Base-by-base conservation (phyloP, 1,284 basidiomycete species). In the Ustilago hordei region DNA sequence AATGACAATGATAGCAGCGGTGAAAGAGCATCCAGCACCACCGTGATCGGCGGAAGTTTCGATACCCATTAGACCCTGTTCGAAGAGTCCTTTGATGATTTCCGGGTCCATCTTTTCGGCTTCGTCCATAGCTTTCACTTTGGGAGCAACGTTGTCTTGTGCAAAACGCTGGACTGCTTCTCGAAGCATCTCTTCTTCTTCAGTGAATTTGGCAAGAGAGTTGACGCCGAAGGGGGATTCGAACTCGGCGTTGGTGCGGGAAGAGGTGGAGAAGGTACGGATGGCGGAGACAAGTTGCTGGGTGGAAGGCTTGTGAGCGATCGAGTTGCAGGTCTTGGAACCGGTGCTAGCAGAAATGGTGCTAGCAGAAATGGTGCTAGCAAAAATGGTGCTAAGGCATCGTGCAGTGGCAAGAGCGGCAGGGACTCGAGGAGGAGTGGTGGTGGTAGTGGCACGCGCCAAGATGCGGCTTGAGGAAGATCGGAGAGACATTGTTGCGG, bases 21-120 rank as follows among this genome's bases (percentile, higher is more conserved):
- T 98, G 88, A 99, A 99, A 6, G 94, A 95, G 57, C 91, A 92
- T 80, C 93, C 95, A 4, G 96, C 90, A 55, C 97, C 97, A 19
- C 93, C 93, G 75, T 93, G 90, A 43, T 93, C 93, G 13, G 90
- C 89, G 64, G 90, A 90, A 4, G 94, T 98, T 88, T 99, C 96
- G 78, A 99, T 95, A 56, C 93, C 95, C 97, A 99, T 99, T 85
- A 98, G 94, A 36, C 96, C 96, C 88, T 98, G 94, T 69, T 98
- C 95, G 77, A 98, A 99, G 23, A 98, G 90, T 0, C 92, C 94
- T 84, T 93, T 90, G 85, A 99, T 94, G 82, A 99, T 88, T 2
- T 88, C 89, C 1, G 93, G 91, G 86, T 98, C 95, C 97, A 99
- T 99, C 82, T 88, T 89, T 87, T 99, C 97, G 60, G 92, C 92